Evolutionary conservation across 176 grass and related monocot genomes (phyloP).

Genomic region (Eleusine coracana): DNA sequence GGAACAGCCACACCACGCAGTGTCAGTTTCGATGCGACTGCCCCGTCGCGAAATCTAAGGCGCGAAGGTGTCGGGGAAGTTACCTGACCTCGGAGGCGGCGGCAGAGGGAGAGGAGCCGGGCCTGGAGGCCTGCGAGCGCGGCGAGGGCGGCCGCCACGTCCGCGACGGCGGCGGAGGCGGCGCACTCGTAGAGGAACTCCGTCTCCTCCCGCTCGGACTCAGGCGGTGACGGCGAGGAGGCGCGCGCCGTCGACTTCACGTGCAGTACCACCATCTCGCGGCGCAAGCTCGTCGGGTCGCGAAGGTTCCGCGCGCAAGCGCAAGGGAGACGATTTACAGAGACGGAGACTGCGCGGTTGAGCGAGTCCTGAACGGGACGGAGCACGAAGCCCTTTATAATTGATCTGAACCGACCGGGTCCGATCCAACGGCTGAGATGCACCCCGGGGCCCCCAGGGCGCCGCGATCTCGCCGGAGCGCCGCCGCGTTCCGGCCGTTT

Average conservation of each 20-base stretch:
- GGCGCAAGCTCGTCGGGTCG: not conserved
- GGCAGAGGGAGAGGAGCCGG: slow-evolving; percentile 44
- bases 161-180: slow-evolving; percentile 37
- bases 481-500: too few species aligned
- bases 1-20: not conserved
- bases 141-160: slow-evolving; percentile 46
- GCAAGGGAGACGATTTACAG: not conserved
- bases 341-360: not conserved
- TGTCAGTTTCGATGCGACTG: slow-evolving; percentile 10
- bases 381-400: too few species aligned
- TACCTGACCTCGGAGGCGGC: slow-evolving; percentile 27
- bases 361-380: not conserved
- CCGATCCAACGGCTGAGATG: not conserved
- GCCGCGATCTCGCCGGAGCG: too few species aligned
- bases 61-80: not conserved
- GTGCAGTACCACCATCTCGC: slow-evolving; percentile 51
- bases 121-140: slow-evolving; percentile 39
- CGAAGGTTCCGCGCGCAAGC: not conserved
- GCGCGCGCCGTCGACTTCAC: slow-evolving; percentile 14
- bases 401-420: not conserved
- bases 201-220: slow-evolving; percentile 7
- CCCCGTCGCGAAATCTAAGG: not conserved
- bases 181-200: slow-evolving; percentile 60
- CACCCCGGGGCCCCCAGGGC: not conserved
- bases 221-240: not conserved